Evolutionary conservation across 805 yeast genomes (phyloP), one percentile per base, ranked within the genome.

Genomic region (Lachancea dasiensis): DNA sequence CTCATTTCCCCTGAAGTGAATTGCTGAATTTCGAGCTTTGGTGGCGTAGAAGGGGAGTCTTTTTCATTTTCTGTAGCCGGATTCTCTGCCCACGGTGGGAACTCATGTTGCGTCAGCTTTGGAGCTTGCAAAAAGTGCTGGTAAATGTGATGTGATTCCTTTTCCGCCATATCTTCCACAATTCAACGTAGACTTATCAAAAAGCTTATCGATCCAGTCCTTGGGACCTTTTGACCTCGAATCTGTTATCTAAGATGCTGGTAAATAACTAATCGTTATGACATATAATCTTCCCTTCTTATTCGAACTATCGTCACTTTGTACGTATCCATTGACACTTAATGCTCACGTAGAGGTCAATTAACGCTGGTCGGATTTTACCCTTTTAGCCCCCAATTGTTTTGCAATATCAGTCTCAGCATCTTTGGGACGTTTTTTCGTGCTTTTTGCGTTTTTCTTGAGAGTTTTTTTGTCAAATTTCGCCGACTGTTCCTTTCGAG

Each of bases 401-500:
- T 49, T 28, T n/a, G 47, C 28, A 13, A 53, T 52, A 34, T 47
- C 52, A 11, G 37, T 41, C 3, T 38, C 21, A 19, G 31, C n/a
- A 41, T 28, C 5, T 34, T 22, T 35, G 3, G 33, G 4, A 11
- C 26, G 17, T 26, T 35, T 35, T 9, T 18, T n/a, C 20, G 20
- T n/a, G 21, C n/a, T 27, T 31, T 48, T 50, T 31, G 53, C 47
- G n/a, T 45, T 43, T 1, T 48, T 41, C 6, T 41, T 37, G 36
- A 53, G 50, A 38, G 49, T 47, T 48, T 60, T 59, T 34, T 56
- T 65, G 47, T 78, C 82, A 43, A 70, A 78, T 56, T 84, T 82
- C 29, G 70, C 72, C 48, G 73, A 59, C 41, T 83, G 86, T 44
- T 78, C 86, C 13, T 70, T 71, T 41, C 97, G 70, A 44, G 84